Conservation (phyloP, 2,329 filamentous ascomycete genomes). For the Apiospora hydei region DNA sequence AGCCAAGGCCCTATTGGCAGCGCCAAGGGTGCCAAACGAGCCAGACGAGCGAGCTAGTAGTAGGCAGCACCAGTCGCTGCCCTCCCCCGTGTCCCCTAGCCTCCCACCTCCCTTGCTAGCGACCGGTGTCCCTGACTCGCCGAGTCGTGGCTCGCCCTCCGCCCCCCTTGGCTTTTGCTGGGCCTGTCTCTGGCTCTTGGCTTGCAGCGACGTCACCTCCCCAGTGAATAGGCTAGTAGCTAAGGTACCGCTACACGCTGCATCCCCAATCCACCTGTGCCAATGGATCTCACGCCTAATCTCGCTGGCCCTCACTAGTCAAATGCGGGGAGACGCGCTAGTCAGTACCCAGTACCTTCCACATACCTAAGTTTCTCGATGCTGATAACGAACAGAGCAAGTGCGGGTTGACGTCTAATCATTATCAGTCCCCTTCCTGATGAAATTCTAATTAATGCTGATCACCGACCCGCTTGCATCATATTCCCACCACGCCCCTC, state of each 20-base stretch:
- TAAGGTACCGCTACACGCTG: not conserved
- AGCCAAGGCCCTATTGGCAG: not conserved
- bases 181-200: not conserved
- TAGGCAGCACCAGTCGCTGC: not conserved
- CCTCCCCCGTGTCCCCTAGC: not conserved
- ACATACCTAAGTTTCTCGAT: not conserved
- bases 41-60: not conserved
- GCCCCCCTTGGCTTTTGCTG: no score
- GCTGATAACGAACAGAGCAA: not conserved
- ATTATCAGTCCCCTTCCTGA: not conserved
- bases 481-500: not conserved
- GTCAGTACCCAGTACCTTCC: not conserved
- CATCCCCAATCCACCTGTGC: not conserved
- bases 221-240: not conserved
- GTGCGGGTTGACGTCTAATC: not conserved
- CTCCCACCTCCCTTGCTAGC: not conserved
- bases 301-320: slow-evolving; percentile 9
- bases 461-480: not conserved
- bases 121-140: slow-evolving; percentile 6
- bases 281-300: not conserved
- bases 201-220: slow-evolving; percentile 8
- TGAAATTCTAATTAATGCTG: not conserved
- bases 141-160: not conserved
- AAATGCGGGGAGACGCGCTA: not conserved
- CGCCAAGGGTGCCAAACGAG: not conserved